Base-by-base conservation (phyloP, 805 yeast genomes). In the Ogataea zsoltii region DNA sequence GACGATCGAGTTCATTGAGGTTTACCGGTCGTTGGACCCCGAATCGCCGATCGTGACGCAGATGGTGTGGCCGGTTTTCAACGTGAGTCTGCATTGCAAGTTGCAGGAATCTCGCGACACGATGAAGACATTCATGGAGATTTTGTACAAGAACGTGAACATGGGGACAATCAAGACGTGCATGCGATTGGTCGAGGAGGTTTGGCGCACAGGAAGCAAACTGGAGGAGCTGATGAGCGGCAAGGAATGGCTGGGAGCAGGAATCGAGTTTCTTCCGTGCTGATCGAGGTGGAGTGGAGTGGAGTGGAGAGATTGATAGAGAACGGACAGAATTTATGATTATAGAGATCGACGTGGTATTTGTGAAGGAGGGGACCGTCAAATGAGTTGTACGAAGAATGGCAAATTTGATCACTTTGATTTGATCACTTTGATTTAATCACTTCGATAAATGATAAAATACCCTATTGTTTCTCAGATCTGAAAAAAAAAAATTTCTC, bases 51-150 rank as follows among this genome's bases (percentile, higher is more conserved):
- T 72, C 15, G 74, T 76, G 4, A 77, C 82, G 4, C 84, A 79
- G 53, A 79, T 79, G 83, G 82, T 79, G 4, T 79, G 83, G 83
- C 84, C 84, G 0, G 66, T 79, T 2, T 77, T 74, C 54, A 75
- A 75, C 13, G 64, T 79, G 32, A 77, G 74, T 4, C 66, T 80
- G 40, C 72, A 71, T 46, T 71, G 79, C 42, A 54, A 55, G 11
- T 62, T 69, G 0, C 55, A 42, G 0, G 60, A 52, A 12, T 75
- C 74, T 38, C 54, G 71, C 41, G 35, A 45, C 1, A 47, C 48
- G 9, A 48, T 75, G 29, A 56, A 54, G 37, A 42, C 46, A 16
- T 72, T 62, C 51, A 68, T 76, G 66, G 70, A 70, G 40, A 66
- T 62, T 1, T 60, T 79, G 21, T 75, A 76, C 53, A 57, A 64